phyloP scores from a whole-genome alignment of 2,329 filamentous ascomycete genomes.

The Penicillium sp. region DNA sequence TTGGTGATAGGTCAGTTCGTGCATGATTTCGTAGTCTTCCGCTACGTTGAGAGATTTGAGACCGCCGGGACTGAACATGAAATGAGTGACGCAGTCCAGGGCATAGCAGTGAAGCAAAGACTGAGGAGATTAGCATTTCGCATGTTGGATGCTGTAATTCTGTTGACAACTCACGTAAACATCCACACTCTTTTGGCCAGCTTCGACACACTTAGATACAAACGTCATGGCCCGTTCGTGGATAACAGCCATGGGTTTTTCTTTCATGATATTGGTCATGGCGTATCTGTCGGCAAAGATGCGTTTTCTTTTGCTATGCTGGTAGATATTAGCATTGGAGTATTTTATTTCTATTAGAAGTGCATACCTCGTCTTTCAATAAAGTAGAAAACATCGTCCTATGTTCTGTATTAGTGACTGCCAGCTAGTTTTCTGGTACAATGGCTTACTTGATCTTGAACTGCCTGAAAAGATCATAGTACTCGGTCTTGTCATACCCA shows the following conservation, averaged over 20 bases:
- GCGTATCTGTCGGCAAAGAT: slow-evolving; percentile 66
- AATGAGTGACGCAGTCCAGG: slow-evolving; percentile 66
- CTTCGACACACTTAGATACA: slow-evolving; percentile 50
- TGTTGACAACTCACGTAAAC: slow-evolving; percentile 54
- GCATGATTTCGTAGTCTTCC: slow-evolving; percentile 64
- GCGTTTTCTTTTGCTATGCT: slow-evolving; percentile 64
- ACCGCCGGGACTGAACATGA: slow-evolving; percentile 66
- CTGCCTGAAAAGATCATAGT: slow-evolving; percentile 36
- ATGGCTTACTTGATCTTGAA: slow-evolving; percentile 28
- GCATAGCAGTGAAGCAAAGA: slow-evolving; percentile 63
- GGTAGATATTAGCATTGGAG: slow-evolving; percentile 1
- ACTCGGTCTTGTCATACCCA: slow-evolving; percentile 39
- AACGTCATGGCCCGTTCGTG: slow-evolving; percentile 57
- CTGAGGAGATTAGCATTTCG: slow-evolving; percentile 11
- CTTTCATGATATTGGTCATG: slow-evolving; percentile 63
- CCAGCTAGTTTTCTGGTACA: neutral
- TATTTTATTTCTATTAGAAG: neutral
- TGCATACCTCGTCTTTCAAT: slow-evolving; percentile 20
- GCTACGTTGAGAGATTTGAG: slow-evolving; percentile 57
- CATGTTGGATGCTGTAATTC: neutral
- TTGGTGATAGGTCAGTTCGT: slow-evolving; percentile 65
- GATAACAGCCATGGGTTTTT: slow-evolving; percentile 57
- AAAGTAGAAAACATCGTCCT: slow-evolving; percentile 43
- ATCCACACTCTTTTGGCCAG: slow-evolving; percentile 52
- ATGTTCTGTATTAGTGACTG: neutral